Base-by-base conservation (phyloP, 306 rosid species). In the Glycine soja region DNA sequence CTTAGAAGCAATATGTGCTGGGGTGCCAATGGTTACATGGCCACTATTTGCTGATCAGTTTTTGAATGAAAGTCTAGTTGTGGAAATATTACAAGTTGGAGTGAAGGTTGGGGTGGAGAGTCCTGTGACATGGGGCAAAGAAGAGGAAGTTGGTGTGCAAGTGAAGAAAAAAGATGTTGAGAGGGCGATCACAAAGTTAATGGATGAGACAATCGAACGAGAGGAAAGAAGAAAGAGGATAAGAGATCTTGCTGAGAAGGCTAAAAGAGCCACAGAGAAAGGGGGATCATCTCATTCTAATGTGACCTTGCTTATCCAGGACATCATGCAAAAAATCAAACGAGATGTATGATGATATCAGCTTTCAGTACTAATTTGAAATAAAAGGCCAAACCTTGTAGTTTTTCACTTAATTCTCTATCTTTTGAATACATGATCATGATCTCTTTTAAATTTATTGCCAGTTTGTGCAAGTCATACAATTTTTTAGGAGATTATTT, bases 251-350 rank as follows among this genome's bases (percentile, higher is more conserved):
- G 90, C 74, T 0, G 43, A 76, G 7, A 76, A 56, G 86, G 91
- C 90, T 8, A 84, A 77, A 74, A 73, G 19, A 12, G 90, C 90
- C 11, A 79, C 74, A 2, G 81, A 87, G 84, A 89, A 67, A 80
- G 97, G 90, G 10, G 94, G 97, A 8, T 87, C 97, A 54, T 92
- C 97, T 63, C 58, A 89, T 1, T 43, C 47, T 1, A 77, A 86
- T 19, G 58, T 87, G 7, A 51, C 52, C 1, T 12, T 8, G 51
- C 12, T 88, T 3, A 88, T 92, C 57, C 82, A 87, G 70, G 91
- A 88, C n/a, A 77, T 88, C 78, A 75, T n/a, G 80, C 73, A 72
- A 47, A 50, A 79, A 32, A 66, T 16, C 14, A 48, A 53, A 4
- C 19, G 3, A 61, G 51, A 77, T 16, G 32, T 6, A 24, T 63